Percentiles rank a stretch among this genome's conserved stretches.
phyloP scores from a whole-genome alignment of 2,329 filamentous ascomycete genomes.

The Xylariaceae sp. region DNA sequence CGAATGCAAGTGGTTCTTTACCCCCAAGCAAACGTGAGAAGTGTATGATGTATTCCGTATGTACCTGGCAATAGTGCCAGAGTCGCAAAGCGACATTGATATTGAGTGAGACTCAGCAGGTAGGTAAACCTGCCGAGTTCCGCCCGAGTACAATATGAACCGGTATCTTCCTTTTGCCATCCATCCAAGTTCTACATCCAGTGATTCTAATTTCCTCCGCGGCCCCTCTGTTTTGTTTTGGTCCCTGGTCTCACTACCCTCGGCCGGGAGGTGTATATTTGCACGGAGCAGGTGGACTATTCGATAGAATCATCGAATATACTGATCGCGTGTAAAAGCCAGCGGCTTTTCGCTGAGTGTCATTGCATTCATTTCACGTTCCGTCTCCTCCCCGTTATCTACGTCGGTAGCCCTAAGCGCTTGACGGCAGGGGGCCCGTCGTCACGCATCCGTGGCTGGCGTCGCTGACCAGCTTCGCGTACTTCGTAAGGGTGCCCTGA shows the following conservation, averaged over 20 bases:
- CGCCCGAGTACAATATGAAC: neutral
- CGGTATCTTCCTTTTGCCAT: neutral
- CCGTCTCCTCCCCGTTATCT: neutral
- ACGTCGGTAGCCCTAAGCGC: neutral
- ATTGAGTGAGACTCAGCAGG: neutral
- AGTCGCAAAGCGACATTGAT: too few species aligned
- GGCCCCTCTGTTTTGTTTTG: neutral
- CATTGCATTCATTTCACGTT: slow-evolving; percentile 4
- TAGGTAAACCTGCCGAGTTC: too few species aligned
- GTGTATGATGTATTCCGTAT: too few species aligned
- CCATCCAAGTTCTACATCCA: neutral
- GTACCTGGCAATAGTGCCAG: too few species aligned
- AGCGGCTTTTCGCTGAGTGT: slow-evolving; percentile 5
- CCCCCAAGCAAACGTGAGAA: neutral
- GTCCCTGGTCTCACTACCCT: neutral
- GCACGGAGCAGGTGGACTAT: slow-evolving; percentile 2
- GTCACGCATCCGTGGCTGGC: slow-evolving; percentile 59
- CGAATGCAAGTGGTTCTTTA: too few species aligned
- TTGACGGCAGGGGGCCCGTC: slow-evolving; percentile 18
- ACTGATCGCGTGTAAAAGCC: neutral
- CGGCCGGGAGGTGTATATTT: slow-evolving; percentile 9
- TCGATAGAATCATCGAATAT: neutral
- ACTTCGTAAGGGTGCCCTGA: slow-evolving; percentile 67
- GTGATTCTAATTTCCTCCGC: neutral
- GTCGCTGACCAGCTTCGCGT: slow-evolving; percentile 56